Conservation (phyloP, 2,329 filamentous ascomycete genomes). For the Taxawa tesnikishii region DNA sequence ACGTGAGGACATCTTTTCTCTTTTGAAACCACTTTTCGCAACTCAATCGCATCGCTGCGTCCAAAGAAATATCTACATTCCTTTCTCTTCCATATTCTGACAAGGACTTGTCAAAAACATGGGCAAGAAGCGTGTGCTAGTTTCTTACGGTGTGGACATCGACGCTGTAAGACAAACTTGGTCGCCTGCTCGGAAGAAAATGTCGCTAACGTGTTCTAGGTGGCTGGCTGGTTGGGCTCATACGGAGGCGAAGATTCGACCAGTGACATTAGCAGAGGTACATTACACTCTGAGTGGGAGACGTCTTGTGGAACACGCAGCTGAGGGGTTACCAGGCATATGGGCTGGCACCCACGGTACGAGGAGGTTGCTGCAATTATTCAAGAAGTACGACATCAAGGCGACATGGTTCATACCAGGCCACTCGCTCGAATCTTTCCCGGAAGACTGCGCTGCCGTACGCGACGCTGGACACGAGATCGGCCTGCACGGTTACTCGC, state of each 20-base stretch:
- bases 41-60: too few relatives aligned
- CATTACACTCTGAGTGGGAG: too few relatives aligned
- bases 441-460: constrained; percentile 47
- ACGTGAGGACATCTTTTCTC: too few relatives aligned
- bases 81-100: too few relatives aligned
- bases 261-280: constrained; percentile 54
- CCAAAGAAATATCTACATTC: too few relatives aligned
- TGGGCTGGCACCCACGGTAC: constrained; percentile 56
- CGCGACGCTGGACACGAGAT: constrained; percentile 52
- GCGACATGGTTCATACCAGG: constrained; percentile 52
- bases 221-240: constrained; percentile 61
- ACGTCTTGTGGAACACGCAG: too few relatives aligned
- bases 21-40: too few relatives aligned
- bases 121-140: constrained; percentile 15
- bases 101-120: constrained; percentile 6
- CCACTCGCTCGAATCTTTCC: constrained; percentile 51
- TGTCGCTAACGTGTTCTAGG: too few relatives aligned
- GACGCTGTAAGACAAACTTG: too few relatives aligned
- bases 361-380: constrained; percentile 54
- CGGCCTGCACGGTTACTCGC: constrained; percentile 57
- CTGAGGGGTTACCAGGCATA: constrained; percentile 37
- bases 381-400: constrained; percentile 59
- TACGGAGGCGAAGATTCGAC: constrained; percentile 61
- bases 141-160: constrained; percentile 44
- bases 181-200: too few relatives aligned